Conservation (phyloP, 306 rosid species). For the Dalbergia cultrata region DNA sequence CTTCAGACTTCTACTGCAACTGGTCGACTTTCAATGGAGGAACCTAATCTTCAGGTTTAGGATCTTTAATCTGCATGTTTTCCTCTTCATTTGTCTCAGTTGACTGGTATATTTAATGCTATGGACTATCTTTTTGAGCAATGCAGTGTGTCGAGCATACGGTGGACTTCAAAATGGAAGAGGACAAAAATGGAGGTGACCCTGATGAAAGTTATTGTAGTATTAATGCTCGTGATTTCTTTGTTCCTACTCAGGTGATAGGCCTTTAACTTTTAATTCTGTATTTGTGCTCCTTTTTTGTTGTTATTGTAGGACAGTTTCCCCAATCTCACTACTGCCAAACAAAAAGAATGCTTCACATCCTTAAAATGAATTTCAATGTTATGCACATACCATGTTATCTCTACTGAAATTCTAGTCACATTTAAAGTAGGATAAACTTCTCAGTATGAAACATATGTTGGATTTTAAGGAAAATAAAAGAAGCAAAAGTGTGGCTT, state of each 20-base stretch:
- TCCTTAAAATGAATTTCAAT: neutral
- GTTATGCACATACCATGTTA: neutral
- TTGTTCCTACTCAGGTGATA: slow-evolving; percentile 88
- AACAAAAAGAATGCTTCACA: neutral
- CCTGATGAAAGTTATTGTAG: slow-evolving; percentile 52
- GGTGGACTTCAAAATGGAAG: slow-evolving; percentile 75
- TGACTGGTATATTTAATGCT: slow-evolving; percentile 12
- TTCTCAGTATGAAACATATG: neutral
- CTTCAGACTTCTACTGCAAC: slow-evolving; percentile 97
- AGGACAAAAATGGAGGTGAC: slow-evolving; percentile 61
- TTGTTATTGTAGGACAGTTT: neutral
- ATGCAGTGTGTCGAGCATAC: slow-evolving; percentile 91
- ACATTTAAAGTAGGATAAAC: slow-evolving; percentile 4
- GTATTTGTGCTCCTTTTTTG: slow-evolving; percentile 8
- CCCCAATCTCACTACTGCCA: slow-evolving; percentile 1
- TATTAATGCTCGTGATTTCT: slow-evolving; percentile 93
- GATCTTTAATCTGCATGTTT: slow-evolving; percentile 36
- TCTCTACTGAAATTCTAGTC: neutral
- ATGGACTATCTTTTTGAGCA: slow-evolving; percentile 43
- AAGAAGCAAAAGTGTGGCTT: no score
- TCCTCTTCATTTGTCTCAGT: slow-evolving; percentile 16
- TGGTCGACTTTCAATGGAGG: slow-evolving; percentile 99
- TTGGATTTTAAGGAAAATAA: no score
- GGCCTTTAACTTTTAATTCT: slow-evolving; percentile 37
- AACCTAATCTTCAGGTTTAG: slow-evolving; percentile 96